These are phyloP conservation scores for Rhododendron molle DNA, from an alignment of 148 eudicot genomes.

Conservation along the genomic window DNA sequence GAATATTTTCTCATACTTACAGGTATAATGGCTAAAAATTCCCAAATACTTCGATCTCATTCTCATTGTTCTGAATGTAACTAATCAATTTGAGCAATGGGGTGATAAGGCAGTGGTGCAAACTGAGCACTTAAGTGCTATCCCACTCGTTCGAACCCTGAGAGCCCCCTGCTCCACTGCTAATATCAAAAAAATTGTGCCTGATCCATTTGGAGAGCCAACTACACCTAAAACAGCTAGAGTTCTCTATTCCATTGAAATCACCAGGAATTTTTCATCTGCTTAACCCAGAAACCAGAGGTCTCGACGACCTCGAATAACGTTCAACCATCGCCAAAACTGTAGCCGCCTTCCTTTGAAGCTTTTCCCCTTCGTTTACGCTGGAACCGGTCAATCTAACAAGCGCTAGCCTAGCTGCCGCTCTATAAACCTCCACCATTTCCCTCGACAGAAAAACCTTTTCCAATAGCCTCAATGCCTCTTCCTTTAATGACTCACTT, in stretches of 20 bases:
- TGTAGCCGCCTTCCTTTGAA: slow-evolving; percentile 35
- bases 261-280: slow-evolving; percentile 1
- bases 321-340: slow-evolving; percentile 35
- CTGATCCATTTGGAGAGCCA: not conserved
- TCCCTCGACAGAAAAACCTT: slow-evolving; percentile 28
- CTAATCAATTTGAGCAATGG: no score
- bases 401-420: slow-evolving; percentile 19
- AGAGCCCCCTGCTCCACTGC: no score
- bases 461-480: slow-evolving; percentile 30
- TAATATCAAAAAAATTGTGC: no score
- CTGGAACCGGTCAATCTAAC: slow-evolving; percentile 20
- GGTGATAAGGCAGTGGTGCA: no score
- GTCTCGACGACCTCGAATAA: slow-evolving; percentile 25
- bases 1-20: not conserved
- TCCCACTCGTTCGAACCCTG: no score
- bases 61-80: not conserved
- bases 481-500: slow-evolving; percentile 28
- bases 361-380: slow-evolving; percentile 25
- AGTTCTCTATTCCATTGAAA: not conserved
- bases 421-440: slow-evolving; percentile 29
- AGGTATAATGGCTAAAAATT: not conserved
- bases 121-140: no score
- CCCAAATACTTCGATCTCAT: not conserved
- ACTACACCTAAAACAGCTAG: not conserved
- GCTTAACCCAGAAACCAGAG: slow-evolving; percentile 12